A percentile compares a stretch with the other conserved stretches of the same genome.
These are phyloP conservation scores for Aquilaria malaccensis DNA, from an alignment of 345 rosid species.

Conservation along the genomic window DNA sequence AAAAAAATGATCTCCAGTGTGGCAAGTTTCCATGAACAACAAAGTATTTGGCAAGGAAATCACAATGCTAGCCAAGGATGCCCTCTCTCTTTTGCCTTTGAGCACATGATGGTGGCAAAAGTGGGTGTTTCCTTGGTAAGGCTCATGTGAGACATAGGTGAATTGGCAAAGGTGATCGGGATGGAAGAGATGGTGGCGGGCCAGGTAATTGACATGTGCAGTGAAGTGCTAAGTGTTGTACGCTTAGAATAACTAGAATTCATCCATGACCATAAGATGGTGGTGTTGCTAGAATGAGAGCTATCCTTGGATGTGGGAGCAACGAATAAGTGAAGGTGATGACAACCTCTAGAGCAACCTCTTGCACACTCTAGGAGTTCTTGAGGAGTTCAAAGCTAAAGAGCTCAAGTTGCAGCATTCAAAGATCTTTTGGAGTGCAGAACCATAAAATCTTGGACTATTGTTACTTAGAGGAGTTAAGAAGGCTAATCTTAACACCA, in stretches of 20 bases:
- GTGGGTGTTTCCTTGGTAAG: conserved; percentile 38
- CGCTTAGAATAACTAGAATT: conserved; percentile 69
- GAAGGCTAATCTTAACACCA: no score
- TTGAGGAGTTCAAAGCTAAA: no score
- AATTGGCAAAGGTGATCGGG: conserved; percentile 64
- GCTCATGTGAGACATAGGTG: conserved; percentile 53
- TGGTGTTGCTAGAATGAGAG: conserved; percentile 76
- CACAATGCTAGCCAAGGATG: conserved; percentile 85
- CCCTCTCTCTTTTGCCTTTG: conserved; percentile 74
- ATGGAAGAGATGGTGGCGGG: conserved; percentile 78
- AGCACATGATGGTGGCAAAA: conserved; percentile 58
- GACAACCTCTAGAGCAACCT: no score
- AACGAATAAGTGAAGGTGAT: conserved; percentile 50
- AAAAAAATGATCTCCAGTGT: conserved; percentile 90
- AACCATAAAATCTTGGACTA: no score
- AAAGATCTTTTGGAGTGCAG: no score
- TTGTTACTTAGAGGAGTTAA: no score
- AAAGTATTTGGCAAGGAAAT: conserved; percentile 75
- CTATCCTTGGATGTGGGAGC: conserved; percentile 73
- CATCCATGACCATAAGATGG: conserved; percentile 85
- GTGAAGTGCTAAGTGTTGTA: conserved; percentile 51
- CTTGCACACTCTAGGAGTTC: no score
- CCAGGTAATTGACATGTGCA: conserved; percentile 68
- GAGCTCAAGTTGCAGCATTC: no score
- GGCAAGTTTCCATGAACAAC: conserved; percentile 85